Evolutionary conservation across 139 green algal species (phyloP).

Genomic region (Picochlorum sp.): DNA sequence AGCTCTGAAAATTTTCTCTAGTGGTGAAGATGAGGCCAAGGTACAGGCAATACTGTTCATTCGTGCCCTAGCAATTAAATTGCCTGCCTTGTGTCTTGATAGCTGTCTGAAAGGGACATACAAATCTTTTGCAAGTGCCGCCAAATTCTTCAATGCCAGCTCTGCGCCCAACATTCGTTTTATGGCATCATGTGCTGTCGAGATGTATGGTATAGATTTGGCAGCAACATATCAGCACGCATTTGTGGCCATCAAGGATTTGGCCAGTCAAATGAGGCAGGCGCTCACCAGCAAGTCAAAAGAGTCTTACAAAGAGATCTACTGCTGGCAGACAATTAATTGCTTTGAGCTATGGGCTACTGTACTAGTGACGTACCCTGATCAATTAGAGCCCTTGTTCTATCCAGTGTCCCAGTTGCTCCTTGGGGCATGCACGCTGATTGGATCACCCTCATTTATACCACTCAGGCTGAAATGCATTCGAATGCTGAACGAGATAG

Average conservation of each 20-base stretch:
- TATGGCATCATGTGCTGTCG: slow-evolving; percentile 74
- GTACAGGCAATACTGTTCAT: slow-evolving; percentile 81
- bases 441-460: slow-evolving; percentile 85
- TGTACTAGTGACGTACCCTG: slow-evolving; percentile 35
- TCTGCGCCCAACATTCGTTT: slow-evolving; percentile 71
- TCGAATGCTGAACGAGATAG: slow-evolving; percentile 40
- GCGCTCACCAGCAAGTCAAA: slow-evolving; percentile 76
- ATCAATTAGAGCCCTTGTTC: slow-evolving; percentile 65
- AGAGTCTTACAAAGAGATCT: slow-evolving; percentile 78
- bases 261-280: slow-evolving; percentile 71
- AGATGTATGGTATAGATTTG: slow-evolving; percentile 70
- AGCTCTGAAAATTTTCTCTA: slow-evolving; percentile 63
- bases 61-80: slow-evolving; percentile 56
- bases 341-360: slow-evolving; percentile 85
- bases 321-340: slow-evolving; percentile 81
- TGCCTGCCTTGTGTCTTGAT: slow-evolving; percentile 57
- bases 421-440: slow-evolving; percentile 63
- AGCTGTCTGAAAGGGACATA: slow-evolving; percentile 68
- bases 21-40: slow-evolving; percentile 42
- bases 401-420: slow-evolving; percentile 80
- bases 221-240: slow-evolving; percentile 59
- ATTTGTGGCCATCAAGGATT: slow-evolving; percentile 75
- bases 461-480: slow-evolving; percentile 71
- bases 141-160: slow-evolving; percentile 79
- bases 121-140: slow-evolving; percentile 60